Conservation (phyloP, 192 early-diverging fungal genomes). For the Entophlyctis helioformis region DNA sequence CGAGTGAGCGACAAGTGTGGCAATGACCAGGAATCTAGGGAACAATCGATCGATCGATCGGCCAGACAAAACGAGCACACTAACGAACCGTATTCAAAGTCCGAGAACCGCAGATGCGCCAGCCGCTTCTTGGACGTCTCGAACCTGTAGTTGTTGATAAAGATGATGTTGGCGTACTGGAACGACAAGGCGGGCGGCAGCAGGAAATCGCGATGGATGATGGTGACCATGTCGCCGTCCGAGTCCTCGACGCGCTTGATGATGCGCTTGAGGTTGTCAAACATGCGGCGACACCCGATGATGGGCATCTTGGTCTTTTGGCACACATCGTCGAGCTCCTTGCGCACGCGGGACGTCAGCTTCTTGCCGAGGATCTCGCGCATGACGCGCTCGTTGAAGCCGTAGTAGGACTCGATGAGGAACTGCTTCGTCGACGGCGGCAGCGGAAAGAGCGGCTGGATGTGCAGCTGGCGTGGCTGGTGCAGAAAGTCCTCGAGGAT, state of each 20-base stretch:
- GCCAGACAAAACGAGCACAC: background rate
- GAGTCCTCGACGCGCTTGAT: constrained; percentile 44
- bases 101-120: constrained; percentile 21
- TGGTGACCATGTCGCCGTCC: constrained; percentile 31
- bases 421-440: constrained; percentile 7
- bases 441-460: constrained; percentile 28
- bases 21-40: too few species aligned
- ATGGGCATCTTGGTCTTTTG: constrained; percentile 16
- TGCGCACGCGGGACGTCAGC: constrained; percentile 29
- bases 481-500: constrained; percentile 28
- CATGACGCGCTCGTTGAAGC: constrained; percentile 26
- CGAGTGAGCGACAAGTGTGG: background rate
- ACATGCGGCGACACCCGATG: constrained; percentile 36
- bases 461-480: constrained; percentile 18
- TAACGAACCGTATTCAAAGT: constrained; percentile 29
- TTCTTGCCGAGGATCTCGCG: constrained; percentile 40
- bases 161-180: constrained; percentile 37
- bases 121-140: constrained; percentile 45
- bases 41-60: background rate
- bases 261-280: constrained; percentile 56
- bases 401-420: constrained; percentile 36
- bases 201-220: constrained; percentile 36
- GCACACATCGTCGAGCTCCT: constrained; percentile 32
- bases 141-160: constrained; percentile 34
- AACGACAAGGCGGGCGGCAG: constrained; percentile 11